Conservation (phyloP, 2,329 filamentous ascomycete species). For the Sporothrix dimorphospora region DNA sequence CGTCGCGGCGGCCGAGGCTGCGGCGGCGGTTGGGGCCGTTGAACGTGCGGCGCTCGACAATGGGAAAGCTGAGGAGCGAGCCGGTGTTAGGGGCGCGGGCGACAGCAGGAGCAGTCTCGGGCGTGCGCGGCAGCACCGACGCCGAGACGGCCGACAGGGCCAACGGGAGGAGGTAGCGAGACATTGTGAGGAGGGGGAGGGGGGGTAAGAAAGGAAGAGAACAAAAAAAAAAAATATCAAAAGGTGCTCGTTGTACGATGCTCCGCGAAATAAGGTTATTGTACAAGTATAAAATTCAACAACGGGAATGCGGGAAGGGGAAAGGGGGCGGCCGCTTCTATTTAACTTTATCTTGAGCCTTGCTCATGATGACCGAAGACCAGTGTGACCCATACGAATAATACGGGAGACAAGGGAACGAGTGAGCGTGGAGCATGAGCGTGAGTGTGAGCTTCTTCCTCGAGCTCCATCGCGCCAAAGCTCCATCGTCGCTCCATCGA, state of each 20-base stretch:
- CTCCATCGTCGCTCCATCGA: background rate
- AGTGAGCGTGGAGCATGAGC: background rate
- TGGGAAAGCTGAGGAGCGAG: slow-evolving; percentile 27
- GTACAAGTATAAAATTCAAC: background rate
- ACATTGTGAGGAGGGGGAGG: slow-evolving; percentile 10
- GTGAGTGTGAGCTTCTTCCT: background rate
- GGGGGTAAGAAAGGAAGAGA: background rate
- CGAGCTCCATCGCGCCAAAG: background rate
- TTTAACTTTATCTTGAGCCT: slow-evolving; percentile 14
- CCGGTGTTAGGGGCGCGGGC: background rate
- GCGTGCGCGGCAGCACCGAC: slow-evolving; percentile 19
- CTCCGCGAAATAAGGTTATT: slow-evolving; percentile 12
- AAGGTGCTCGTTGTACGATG: no score
- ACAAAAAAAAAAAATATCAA: background rate
- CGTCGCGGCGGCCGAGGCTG: slow-evolving; percentile 21
- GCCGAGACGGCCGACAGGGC: slow-evolving; percentile 29
- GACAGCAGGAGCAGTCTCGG: background rate
- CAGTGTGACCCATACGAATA: slow-evolving; percentile 5
- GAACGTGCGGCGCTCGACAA: slow-evolving; percentile 24
- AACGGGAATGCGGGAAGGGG: background rate
- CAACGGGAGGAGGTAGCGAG: slow-evolving; percentile 25
- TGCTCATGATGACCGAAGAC: background rate
- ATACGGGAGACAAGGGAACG: background rate
- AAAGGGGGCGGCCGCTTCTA: background rate
- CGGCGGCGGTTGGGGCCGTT: background rate